phyloP scores from a whole-genome alignment of 2,329 filamentous ascomycete genomes.

The Hymenoscyphus scutula region DNA sequence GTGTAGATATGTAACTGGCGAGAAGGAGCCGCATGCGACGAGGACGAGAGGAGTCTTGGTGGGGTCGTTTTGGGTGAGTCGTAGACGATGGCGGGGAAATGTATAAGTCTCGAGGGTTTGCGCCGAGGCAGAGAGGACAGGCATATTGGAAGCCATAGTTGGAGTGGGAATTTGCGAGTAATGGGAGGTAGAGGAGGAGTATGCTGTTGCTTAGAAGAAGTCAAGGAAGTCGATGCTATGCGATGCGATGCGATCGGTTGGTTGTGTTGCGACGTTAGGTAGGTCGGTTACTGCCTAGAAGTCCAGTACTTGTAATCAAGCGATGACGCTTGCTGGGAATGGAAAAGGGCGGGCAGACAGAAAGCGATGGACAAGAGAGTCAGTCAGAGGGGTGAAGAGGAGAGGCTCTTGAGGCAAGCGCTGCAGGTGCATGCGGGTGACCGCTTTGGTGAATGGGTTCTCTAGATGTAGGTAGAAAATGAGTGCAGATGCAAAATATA shows the following conservation, averaged over 20 bases:
- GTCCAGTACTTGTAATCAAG: background rate
- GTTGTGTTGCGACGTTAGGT: background rate
- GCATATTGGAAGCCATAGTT: conserved; percentile 16
- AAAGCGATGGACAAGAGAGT: background rate
- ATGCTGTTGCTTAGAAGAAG: too few relatives aligned
- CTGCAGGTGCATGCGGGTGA: background rate
- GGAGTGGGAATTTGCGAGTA: background rate
- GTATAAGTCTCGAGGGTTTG: conserved; percentile 19
- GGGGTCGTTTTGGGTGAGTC: conserved; percentile 52
- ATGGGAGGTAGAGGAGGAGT: background rate
- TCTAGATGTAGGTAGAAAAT: background rate
- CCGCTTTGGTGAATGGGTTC: background rate
- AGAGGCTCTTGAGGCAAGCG: background rate
- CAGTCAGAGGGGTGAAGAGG: background rate
- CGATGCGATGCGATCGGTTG: too few relatives aligned
- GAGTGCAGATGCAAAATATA: background rate
- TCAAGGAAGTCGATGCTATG: too few relatives aligned
- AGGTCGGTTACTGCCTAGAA: background rate
- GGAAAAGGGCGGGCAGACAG: background rate
- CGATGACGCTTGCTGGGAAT: too few relatives aligned
- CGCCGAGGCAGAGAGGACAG: conserved; percentile 12
- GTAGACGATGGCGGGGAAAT: conserved; percentile 60
- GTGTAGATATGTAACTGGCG: conserved; percentile 72
- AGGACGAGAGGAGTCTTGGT: conserved; percentile 63
- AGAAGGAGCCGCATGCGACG: conserved; percentile 69